These are phyloP conservation scores for Dictyostelium brefeldianum DNA, from an alignment of 78 protist species.

Conservation along the genomic window DNA sequence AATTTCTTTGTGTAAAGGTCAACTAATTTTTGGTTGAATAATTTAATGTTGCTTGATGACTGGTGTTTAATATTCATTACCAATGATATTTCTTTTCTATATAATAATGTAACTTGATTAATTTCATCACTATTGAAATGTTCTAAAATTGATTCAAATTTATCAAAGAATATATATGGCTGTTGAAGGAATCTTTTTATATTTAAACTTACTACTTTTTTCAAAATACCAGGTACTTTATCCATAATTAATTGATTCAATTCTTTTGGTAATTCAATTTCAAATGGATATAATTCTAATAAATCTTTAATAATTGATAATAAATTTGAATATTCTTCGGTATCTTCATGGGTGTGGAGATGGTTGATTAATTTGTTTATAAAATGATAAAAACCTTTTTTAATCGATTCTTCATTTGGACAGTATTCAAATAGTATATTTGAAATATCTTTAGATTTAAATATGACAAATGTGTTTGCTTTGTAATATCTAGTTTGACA, in stretches of 20 bases:
- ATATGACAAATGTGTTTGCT: not conserved
- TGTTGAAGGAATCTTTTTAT: not conserved
- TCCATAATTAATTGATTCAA: not conserved
- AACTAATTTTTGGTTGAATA: not conserved
- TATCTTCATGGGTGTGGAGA: not conserved
- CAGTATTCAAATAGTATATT: not conserved
- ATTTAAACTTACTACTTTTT: not conserved
- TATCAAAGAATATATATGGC: slow-evolving; percentile 8
- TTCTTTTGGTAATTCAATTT: not conserved
- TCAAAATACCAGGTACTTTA: not conserved
- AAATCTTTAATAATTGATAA: not conserved
- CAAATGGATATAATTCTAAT: not conserved
- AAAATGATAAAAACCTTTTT: not conserved
- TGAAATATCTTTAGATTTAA: not conserved
- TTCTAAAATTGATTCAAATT: not conserved
- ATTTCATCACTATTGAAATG: not conserved
- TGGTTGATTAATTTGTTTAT: not conserved
- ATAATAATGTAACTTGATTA: not conserved
- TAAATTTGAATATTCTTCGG: not conserved
- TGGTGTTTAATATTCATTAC: not conserved
- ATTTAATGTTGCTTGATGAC: not conserved
- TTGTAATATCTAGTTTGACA: not conserved
- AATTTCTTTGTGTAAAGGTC: not conserved
- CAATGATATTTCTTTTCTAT: not conserved
- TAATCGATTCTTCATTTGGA: not conserved